phyloP scores from a whole-genome alignment of 305 asterid genomes.

The Fraxinus angustifolia region DNA sequence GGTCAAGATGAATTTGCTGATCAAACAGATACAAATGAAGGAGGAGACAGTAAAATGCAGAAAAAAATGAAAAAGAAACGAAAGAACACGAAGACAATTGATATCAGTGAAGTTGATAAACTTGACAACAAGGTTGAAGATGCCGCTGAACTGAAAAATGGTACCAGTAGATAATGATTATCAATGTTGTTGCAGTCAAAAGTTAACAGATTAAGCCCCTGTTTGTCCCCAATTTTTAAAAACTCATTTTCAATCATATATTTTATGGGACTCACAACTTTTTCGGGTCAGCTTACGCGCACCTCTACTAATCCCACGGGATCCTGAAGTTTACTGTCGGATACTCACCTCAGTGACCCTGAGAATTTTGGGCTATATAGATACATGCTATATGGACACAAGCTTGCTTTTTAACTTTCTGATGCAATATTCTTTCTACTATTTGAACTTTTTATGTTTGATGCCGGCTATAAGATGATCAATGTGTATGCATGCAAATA shows the following conservation, averaged over 20 bases:
- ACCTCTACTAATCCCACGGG: too few relatives aligned
- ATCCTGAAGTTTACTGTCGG: too few relatives aligned
- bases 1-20: constrained; percentile 24
- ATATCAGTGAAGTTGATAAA: constrained; percentile 16
- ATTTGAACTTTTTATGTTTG: background rate
- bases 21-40: constrained; percentile 20
- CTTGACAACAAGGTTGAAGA: constrained; percentile 19
- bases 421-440: background rate
- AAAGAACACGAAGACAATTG: constrained; percentile 24
- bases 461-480: background rate
- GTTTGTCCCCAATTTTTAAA: background rate
- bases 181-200: background rate
- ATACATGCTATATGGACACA: background rate
- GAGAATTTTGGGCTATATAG: background rate
- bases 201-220: background rate
- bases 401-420: background rate
- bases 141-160: constrained; percentile 27
- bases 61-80: constrained; percentile 41
- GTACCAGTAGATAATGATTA: constrained; percentile 23
- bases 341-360: too few relatives aligned
- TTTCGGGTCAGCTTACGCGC: too few relatives aligned
- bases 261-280: background rate
- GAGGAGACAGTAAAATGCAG: constrained; percentile 22
- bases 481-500: background rate
- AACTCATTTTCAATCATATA: too few relatives aligned